Evolutionary conservation across 2,329 filamentous ascomycete species (phyloP), one percentile per base, ranked within the genome.

Genomic region (Mycosphaerella sp.): DNA sequence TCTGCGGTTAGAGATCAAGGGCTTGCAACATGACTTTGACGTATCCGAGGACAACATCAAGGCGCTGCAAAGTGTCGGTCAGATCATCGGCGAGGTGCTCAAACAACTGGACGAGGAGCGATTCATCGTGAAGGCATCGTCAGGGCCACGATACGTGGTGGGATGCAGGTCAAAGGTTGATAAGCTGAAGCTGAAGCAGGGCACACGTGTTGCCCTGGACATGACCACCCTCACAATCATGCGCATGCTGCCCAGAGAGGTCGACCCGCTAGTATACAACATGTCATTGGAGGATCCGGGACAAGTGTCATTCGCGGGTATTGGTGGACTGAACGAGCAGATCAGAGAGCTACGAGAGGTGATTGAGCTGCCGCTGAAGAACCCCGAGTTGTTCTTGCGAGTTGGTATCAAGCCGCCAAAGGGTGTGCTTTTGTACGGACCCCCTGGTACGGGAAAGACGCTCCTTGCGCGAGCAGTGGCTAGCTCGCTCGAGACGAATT

Each of bases 151-250:
- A 76, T 98, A 98, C 74, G 94, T 98, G 53, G 93, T 98, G 63
- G 93, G 93, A 53, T 98, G 93, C 77, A 85, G 93, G 66, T 96
- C 90, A 57, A 98, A 98, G 74, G 93, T 98, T 66, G 93, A 98
- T 77, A 96, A 94, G 76, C 76, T 79, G 57, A 97, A 96, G 78
- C 77, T 98, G 69, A 98, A 97, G 80, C 93, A 98, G 74, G 94
- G 94, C 64, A 96, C 91, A 25, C 88, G 93, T 66, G 93, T 98
- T 49, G 91, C 93, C 30, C 84, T 98, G 54, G 93, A 98, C 68
- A 98, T 98, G 93, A 98, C 93, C 45, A 98, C 93, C 16, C 86
- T 98, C 62, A 98, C 93, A 55, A 98, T 98, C 73, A 98, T 98
- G 93, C 88, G 93, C 66, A 98, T 98, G 93, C 79, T 98, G 41